These are phyloP conservation scores for Begonia masoniana DNA, from an alignment of 306 rosid species.

Conservation along the genomic window DNA sequence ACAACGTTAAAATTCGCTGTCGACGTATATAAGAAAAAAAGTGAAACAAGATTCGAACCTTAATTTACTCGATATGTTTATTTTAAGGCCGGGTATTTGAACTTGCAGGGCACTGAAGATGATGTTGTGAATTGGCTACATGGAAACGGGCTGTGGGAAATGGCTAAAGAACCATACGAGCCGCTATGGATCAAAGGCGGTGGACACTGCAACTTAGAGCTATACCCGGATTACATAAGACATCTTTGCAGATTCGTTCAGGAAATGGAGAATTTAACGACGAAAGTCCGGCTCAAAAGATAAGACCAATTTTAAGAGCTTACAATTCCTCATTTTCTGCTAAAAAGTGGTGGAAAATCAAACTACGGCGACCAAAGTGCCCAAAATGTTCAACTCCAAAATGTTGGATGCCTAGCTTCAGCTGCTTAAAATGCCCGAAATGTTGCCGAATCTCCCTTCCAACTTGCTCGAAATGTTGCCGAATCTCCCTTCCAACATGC, in stretches of 20 bases:
- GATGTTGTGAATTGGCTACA: conserved; percentile 91
- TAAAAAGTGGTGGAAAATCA: conserved; percentile 28
- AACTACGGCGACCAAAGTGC: conserved; percentile 25
- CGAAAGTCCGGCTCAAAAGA: conserved; percentile 57
- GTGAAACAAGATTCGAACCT: not conserved
- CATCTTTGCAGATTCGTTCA: conserved; percentile 70
- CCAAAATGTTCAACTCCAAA: conserved; percentile 4
- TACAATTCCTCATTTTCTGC: conserved; percentile 17
- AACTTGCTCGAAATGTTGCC: conserved; percentile 21
- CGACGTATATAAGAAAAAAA: not conserved
- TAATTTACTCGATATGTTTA: not conserved
- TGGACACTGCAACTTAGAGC: conserved; percentile 97
- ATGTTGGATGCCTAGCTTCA: conserved; percentile 21
- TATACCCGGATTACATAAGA: conserved; percentile 88
- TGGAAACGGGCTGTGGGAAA: conserved; percentile 79
- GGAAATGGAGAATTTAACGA: conserved; percentile 83
- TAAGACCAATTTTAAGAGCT: conserved; percentile 24
- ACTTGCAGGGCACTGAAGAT: conserved; percentile 85
- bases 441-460: conserved; percentile 15
- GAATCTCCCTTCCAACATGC: conserved; percentile 18
- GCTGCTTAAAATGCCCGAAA: conserved; percentile 12
- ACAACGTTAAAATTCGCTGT: too few species aligned
- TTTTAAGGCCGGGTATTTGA: not conserved
- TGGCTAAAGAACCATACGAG: conserved; percentile 80
- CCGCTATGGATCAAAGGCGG: conserved; percentile 98